Conservation (phyloP, 2,329 filamentous ascomycete species). For the Arthroderma uncinatum region DNA sequence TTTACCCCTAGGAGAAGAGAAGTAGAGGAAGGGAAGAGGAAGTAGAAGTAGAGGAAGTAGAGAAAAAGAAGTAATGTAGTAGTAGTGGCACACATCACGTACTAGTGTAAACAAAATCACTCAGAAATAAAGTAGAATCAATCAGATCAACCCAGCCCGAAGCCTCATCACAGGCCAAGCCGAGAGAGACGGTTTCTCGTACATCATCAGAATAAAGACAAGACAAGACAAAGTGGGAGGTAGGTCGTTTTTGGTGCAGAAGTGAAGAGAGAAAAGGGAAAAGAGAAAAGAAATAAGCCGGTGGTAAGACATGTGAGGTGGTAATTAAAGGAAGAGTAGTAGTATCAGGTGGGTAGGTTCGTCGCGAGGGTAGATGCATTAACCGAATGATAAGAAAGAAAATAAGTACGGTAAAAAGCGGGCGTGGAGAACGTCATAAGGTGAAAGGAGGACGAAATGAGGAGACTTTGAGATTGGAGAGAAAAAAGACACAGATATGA, state of each 20-base stretch:
- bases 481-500: neutral
- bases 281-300: neutral
- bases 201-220: neutral
- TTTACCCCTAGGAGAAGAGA: neutral
- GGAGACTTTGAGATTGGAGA: neutral
- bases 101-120: neutral
- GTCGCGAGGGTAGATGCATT: neutral
- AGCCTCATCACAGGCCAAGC: neutral
- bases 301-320: neutral
- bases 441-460: neutral
- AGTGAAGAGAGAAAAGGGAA: neutral
- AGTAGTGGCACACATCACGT: neutral
- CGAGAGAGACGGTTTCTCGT: slow-evolving; percentile 1
- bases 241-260: neutral
- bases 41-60: neutral
- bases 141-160: neutral
- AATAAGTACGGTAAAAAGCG: neutral
- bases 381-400: neutral
- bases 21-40: neutral
- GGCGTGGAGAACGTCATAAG: neutral
- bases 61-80: neutral
- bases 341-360: neutral
- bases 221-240: neutral
- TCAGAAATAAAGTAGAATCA: neutral
- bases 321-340: neutral